Evolutionary conservation across 176 grass and related monocot species (phyloP).

Genomic region (Oryza nivara): DNA sequence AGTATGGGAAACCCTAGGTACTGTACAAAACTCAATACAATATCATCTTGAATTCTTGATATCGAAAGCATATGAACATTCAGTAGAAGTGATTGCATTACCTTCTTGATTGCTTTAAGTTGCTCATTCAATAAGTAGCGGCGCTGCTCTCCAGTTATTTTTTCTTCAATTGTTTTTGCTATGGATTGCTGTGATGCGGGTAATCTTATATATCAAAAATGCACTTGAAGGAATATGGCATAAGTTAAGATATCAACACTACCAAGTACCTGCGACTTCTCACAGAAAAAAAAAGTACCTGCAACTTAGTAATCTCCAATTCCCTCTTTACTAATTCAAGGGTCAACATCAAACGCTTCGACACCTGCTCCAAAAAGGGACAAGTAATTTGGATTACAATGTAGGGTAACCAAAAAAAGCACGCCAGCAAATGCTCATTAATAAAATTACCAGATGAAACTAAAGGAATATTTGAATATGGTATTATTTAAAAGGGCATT

Average conservation of each 20-base stretch:
- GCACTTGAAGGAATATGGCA: not conserved
- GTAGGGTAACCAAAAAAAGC: not conserved
- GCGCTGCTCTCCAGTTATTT: constrained; percentile 71
- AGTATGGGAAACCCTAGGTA: no score
- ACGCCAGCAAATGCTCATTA: not conserved
- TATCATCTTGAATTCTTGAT: constrained; percentile 14
- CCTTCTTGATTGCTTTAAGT: constrained; percentile 88
- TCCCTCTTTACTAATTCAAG: constrained; percentile 72
- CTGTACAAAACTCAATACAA: not conserved
- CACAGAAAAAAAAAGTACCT: constrained; percentile 32
- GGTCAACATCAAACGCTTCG: constrained; percentile 58
- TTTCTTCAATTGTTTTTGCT: constrained; percentile 86
- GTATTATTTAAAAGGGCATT: not conserved
- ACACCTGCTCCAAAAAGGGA: constrained; percentile 45
- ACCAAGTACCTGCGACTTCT: constrained; percentile 55
- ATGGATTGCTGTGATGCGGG: constrained; percentile 60
- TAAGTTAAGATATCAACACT: constrained; percentile 11
- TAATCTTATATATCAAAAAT: constrained; percentile 25
- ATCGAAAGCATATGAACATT: not conserved
- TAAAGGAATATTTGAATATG: not conserved
- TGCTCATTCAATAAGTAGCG: constrained; percentile 80
- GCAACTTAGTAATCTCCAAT: constrained; percentile 69
- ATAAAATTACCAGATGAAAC: not conserved
- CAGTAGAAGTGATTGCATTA: constrained; percentile 17
- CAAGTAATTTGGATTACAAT: constrained; percentile 1